A percentile compares a stretch with the other conserved stretches of the same genome.
Conservation (phyloP, 257 asterid species). For the Knoxia roxburghii region DNA sequence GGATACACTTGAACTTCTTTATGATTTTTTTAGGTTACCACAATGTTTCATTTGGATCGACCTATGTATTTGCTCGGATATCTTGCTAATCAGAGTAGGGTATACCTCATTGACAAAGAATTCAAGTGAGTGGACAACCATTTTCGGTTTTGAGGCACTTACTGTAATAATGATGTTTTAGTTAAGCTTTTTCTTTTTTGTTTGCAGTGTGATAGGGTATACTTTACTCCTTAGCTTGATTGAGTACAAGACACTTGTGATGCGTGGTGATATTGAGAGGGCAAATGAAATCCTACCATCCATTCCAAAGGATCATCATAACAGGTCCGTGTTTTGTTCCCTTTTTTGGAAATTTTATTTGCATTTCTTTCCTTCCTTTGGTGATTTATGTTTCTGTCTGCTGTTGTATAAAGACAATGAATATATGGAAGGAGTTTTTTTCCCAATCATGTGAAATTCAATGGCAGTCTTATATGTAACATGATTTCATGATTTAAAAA, state of each 20-base stretch:
- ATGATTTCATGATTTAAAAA: neutral
- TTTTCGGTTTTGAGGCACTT: constrained; percentile 11
- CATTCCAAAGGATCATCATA: constrained; percentile 85
- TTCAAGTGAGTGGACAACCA: constrained; percentile 65
- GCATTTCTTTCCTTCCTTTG: neutral
- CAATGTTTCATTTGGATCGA: constrained; percentile 95
- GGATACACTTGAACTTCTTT: neutral
- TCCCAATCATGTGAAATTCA: neutral
- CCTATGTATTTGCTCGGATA: constrained; percentile 98
- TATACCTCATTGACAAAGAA: constrained; percentile 86
- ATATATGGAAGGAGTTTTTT: neutral
- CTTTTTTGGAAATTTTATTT: neutral
- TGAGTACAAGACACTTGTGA: constrained; percentile 93
- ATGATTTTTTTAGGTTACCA: constrained; percentile 57
- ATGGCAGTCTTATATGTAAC: neutral
- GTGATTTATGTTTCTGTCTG: neutral
- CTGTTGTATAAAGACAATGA: neutral
- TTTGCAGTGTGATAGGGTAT: constrained; percentile 75
- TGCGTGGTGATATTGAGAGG: constrained; percentile 93
- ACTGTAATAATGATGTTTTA: neutral
- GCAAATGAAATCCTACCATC: constrained; percentile 77
- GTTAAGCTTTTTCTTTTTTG: neutral
- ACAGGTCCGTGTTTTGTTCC: constrained; percentile 44
- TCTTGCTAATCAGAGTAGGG: constrained; percentile 91
- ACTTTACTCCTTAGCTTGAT: constrained; percentile 85